Evolutionary conservation across 2,329 filamentous ascomycete genomes (phyloP), one percentile per base, ranked within the genome.

Genomic region (Stromatinia cepivora): DNA sequence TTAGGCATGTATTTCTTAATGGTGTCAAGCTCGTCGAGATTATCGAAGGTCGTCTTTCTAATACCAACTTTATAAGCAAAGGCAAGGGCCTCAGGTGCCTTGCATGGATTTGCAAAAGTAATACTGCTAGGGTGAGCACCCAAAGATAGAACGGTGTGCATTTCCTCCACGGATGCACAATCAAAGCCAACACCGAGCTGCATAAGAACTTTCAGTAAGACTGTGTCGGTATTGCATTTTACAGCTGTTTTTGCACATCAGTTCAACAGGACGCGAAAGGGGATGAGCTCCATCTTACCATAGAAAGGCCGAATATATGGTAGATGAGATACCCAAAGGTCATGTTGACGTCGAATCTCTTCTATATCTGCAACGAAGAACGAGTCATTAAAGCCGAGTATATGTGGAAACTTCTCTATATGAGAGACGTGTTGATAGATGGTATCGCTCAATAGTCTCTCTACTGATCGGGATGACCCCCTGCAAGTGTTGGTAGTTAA

Each of bases 1-100:
- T 58, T 39, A 9, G 54, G 54, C 54, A 58, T 58, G 34, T 39
- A 58, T 39, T 58, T 58, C 11, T 58, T 58, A 17, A 58, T 58
- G 34, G 11, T 58, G 34, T 58, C 54, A n/a, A 58, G 54, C 54
- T 58, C 54, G 7, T 58, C 54, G 34, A 58, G 22, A 25, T 58
- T 58, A 13, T 58, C 54, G 1, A 58, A 58, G 4, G 54, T 58
- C 22, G 54, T 58, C 22, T 25, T 58, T 58, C 54, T 25, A 7
- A 58, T 25, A 3, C 54, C 54, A 0, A 17, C 22, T n/a, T 58
- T 58, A 13, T 58, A 39, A 22, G 54, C 54, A 25, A 58, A 58
- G 17, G 54, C 54, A 39, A 58, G 54, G 9, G 54, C 22, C 9
- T 58, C 54, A n/a, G 54, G 34, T 17, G 54, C 34, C 54, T 58